These are phyloP conservation scores for Plasmodium inui DNA, from an alignment of 169 alveolate species.

Conservation along the genomic window DNA sequence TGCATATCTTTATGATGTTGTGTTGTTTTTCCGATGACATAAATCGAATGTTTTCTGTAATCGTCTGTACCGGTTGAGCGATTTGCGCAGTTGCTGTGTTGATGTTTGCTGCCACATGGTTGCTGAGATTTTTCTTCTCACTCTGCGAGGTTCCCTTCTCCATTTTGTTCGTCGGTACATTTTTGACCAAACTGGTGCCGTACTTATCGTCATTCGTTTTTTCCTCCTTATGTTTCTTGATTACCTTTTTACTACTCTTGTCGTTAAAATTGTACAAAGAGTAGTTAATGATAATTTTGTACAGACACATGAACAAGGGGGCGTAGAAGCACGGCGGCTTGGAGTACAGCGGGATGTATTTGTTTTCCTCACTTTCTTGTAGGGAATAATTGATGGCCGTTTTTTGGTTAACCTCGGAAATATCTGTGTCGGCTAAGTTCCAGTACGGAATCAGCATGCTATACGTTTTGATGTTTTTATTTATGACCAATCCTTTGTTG, in stretches of 20 bases:
- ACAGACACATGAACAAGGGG: slow-evolving; percentile 73
- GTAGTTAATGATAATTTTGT: slow-evolving; percentile 64
- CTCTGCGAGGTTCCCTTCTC: slow-evolving; percentile 3
- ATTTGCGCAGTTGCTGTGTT: background rate
- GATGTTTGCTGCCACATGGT: background rate
- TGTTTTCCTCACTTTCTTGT: slow-evolving; percentile 62
- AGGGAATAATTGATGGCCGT: slow-evolving; percentile 16
- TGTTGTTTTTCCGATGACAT: slow-evolving; percentile 70
- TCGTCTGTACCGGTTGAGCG: background rate
- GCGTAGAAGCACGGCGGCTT: slow-evolving; percentile 75
- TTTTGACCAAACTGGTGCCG: background rate
- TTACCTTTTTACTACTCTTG: slow-evolving; percentile 49
- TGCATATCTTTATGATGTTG: slow-evolving; percentile 60
- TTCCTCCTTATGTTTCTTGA: slow-evolving; percentile 47
- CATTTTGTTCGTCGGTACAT: background rate
- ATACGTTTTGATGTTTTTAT: slow-evolving; percentile 26
- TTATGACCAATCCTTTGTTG: slow-evolving; percentile 67
- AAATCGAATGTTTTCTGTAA: slow-evolving; percentile 30
- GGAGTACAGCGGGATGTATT: slow-evolving; percentile 51
- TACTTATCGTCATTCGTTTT: slow-evolving; percentile 36
- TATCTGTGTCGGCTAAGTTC: slow-evolving; percentile 65
- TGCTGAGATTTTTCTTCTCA: slow-evolving; percentile 13
- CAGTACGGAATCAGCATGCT: slow-evolving; percentile 67
- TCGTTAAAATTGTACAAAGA: slow-evolving; percentile 72
- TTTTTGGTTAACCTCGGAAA: slow-evolving; percentile 30